Evolutionary conservation across 108 stramenopile genomes (phyloP).

Genomic region (Cafeteria roenbergensis): DNA sequence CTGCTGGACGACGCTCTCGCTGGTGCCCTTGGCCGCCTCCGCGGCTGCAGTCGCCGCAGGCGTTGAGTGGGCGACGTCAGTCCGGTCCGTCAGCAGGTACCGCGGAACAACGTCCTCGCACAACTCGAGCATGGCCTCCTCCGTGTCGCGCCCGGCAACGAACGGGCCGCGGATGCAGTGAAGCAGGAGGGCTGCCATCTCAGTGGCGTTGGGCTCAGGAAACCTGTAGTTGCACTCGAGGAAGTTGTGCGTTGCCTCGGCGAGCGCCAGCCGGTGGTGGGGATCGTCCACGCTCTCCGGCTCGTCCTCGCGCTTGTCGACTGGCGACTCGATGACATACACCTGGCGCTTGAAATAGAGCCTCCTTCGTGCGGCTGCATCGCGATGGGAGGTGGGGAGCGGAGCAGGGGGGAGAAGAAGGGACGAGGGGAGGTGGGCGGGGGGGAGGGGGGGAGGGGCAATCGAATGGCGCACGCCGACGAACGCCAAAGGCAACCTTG

Average conservation of each 20-base stretch:
- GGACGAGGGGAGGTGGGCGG: background rate
- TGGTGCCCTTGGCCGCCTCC: too few species aligned
- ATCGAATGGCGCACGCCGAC: background rate
- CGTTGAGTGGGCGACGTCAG: too few species aligned
- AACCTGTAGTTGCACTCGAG: background rate
- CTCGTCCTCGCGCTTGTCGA: background rate
- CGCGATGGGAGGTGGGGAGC: too few species aligned
- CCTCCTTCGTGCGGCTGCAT: too few species aligned
- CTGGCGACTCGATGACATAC: background rate
- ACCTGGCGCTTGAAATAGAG: background rate
- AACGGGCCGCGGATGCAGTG: background rate
- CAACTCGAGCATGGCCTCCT: background rate
- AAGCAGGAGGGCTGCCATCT: background rate
- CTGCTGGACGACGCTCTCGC: background rate
- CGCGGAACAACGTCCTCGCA: background rate
- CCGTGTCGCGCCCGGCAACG: background rate
- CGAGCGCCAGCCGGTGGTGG: background rate
- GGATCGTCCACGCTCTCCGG: background rate
- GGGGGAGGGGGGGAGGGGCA: background rate
- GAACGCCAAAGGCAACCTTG: too few species aligned
- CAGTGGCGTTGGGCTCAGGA: background rate
- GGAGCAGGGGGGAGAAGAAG: too few species aligned
- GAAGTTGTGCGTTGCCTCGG: background rate
- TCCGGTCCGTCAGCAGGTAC: too few species aligned
- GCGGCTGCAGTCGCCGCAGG: too few species aligned